Conservation (phyloP, 2,329 filamentous ascomycete genomes). For the Cytospora leucostoma region DNA sequence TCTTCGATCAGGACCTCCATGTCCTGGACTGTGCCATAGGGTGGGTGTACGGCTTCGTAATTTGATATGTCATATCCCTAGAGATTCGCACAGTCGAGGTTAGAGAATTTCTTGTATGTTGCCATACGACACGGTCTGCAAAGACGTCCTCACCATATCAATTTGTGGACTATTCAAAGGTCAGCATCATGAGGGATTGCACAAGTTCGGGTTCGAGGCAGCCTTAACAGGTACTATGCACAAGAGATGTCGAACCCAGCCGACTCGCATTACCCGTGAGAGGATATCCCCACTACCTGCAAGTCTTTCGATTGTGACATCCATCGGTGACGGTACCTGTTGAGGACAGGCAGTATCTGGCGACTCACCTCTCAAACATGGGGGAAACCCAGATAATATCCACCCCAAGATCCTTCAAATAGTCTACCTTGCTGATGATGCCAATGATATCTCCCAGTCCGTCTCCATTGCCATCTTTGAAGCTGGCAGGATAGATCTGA, state of each 20-base stretch:
- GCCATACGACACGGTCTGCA: constrained; percentile 33
- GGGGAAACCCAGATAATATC: constrained; percentile 52
- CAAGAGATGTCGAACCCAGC: background rate
- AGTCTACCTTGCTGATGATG: constrained; percentile 56
- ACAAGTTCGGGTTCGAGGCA: background rate
- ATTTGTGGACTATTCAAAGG: constrained; percentile 43
- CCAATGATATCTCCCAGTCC: constrained; percentile 55
- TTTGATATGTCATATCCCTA: constrained; percentile 71
- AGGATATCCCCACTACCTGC: constrained; percentile 37
- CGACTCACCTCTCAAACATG: constrained; percentile 31
- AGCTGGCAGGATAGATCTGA: constrained; percentile 59
- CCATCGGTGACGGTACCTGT: constrained; percentile 35
- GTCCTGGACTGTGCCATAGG: constrained; percentile 67
- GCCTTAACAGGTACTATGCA: background rate
- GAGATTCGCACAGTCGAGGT: constrained; percentile 11
- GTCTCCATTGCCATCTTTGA: constrained; percentile 57
- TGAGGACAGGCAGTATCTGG: background rate
- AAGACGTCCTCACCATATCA: constrained; percentile 38
- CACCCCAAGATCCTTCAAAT: constrained; percentile 51
- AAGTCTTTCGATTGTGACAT: constrained; percentile 30
- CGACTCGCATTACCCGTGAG: constrained; percentile 24
- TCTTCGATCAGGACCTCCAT: constrained; percentile 62
- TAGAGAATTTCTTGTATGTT: background rate
- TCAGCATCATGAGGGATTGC: background rate
- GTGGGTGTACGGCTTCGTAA: constrained; percentile 61